phyloP scores from a whole-genome alignment of 495 filamentous ascomycete genomes.

The Copromyces sp. region DNA sequence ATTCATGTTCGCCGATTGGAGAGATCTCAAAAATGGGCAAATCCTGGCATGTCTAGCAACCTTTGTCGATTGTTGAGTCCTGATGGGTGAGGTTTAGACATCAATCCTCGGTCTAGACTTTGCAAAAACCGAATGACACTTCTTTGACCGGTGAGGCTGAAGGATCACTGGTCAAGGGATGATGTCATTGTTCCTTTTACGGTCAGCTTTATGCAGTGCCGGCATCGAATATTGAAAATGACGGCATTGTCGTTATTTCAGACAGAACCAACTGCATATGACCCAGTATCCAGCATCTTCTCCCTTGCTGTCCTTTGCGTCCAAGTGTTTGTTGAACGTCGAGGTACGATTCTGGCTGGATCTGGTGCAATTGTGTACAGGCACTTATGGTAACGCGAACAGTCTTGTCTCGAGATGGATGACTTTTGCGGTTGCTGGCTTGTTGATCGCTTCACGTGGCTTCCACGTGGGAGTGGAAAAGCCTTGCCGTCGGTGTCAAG shows the following conservation, averaged over 20 bases:
- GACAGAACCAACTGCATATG: not conserved
- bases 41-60: not conserved
- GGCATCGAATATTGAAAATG: not conserved
- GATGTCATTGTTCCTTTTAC: not conserved
- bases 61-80: not conserved
- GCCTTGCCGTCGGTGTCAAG: not conserved
- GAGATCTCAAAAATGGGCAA: not conserved
- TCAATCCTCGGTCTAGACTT: not conserved
- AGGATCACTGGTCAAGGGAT: not conserved
- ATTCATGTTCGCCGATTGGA: not conserved
- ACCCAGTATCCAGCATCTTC: not conserved
- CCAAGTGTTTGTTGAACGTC: not conserved
- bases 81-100: not conserved
- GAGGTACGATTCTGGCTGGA: not conserved
- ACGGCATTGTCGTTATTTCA: not conserved
- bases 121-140: not conserved
- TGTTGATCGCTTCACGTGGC: not conserved
- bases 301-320: not conserved
- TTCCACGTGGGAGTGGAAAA: not conserved
- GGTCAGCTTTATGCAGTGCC: not conserved
- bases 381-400: not conserved
- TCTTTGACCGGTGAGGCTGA: not conserved
- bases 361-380: not conserved
- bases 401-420: not conserved
- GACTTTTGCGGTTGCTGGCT: not conserved